phyloP scores from a whole-genome alignment of 495 filamentous ascomycete genomes.

The Xylaria telfairii region DNA sequence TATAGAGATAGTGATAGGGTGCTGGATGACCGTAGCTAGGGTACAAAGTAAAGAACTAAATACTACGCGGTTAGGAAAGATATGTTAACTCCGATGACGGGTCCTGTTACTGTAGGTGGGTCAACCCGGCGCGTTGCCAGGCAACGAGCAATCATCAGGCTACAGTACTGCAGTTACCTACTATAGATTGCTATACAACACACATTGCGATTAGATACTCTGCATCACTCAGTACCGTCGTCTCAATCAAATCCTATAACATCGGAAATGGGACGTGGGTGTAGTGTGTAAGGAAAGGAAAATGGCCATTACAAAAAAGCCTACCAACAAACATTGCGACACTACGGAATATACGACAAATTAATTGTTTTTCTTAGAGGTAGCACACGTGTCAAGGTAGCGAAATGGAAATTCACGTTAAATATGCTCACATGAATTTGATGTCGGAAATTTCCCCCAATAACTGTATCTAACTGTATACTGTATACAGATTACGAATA shows the following conservation, averaged over 20 bases:
- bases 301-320: not conserved
- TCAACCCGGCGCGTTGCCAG: conserved; percentile 34
- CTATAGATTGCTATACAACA: not conserved
- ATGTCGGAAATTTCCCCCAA: not conserved
- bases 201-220: not conserved
- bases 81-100: not conserved
- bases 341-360: conserved; percentile 4
- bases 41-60: not conserved
- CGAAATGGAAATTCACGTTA: not conserved
- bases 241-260: not conserved
- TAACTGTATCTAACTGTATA: not conserved
- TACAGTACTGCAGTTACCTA: not conserved
- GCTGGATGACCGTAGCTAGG: not conserved
- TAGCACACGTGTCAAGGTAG: not conserved
- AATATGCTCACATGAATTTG: not conserved
- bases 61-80: not conserved
- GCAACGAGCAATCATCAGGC: conserved; percentile 26
- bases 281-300: not conserved
- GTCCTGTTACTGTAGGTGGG: conserved; percentile 20
- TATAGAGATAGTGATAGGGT: too few species aligned
- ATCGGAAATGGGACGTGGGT: not conserved
- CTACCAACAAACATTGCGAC: not conserved
- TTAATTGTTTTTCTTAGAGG: not conserved
- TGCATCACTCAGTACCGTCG: too few species aligned
- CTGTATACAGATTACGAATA: not conserved